Base-by-base conservation (phyloP, 2,329 filamentous ascomycete genomes). In the Didymellaceae sp. region DNA sequence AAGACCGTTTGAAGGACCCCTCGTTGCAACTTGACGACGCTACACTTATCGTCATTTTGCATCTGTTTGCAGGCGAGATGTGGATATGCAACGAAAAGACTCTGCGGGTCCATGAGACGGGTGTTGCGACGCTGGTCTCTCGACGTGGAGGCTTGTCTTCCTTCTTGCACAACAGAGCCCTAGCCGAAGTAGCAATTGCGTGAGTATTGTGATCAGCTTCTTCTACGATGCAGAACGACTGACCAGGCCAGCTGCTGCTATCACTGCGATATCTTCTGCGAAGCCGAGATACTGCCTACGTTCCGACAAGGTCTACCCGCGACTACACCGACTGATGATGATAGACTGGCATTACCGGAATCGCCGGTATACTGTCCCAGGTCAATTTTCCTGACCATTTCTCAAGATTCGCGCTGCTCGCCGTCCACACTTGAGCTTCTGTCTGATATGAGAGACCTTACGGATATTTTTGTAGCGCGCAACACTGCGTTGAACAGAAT, bases 321-420 rank as follows among this genome's bases (percentile, higher is more conserved):
- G 7, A n/a, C 30, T 2, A 24, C 20, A 5, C 26, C 38, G 3
- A 6, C 51, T n/a, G 34, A 58, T 5, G 20, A 38, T 2, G 45
- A 18, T 0, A 22, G n/a, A n/a, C n/a, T 34, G 14, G 37, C 59
- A 1, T 38, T 73, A 13, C 67, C 70, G 11, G 68, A 73, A 38
- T 74, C 71, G 4, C 72, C 71, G 1, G 41, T 74, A 7, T 74
- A 67, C 41, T 66, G 63, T 30, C 65, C 63, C 1, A 58, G 56
- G 14, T 14, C 21, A 16, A 48, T 65, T 1, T 65, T 71, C 35
- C 26, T 40, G 7, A 64, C 61, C 1, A 53, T 68, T 11, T 10
- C 47, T 17, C 50, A 53, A 8, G 65, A 66, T 20, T 26, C 52
- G 6, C 37, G 34, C 9, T 73, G 70, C 48, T 63, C 61, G 5